Base-by-base conservation (phyloP, 192 early-diverging fungal genomes). In the Chytriomyces hyalinus region DNA sequence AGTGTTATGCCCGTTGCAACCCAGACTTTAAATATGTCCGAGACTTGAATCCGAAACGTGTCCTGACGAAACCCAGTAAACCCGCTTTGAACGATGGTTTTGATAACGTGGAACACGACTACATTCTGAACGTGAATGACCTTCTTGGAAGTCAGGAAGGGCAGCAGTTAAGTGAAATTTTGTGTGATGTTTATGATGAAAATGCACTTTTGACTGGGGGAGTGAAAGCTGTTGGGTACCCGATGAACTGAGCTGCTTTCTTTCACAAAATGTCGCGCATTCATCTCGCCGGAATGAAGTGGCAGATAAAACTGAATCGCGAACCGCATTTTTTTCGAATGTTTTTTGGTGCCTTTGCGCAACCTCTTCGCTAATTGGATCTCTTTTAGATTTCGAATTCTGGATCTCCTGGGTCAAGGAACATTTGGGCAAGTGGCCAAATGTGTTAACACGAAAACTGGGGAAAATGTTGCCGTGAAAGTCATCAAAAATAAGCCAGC, bases 361-460 rank as follows among this genome's bases (percentile, higher is more conserved):
- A 4, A 36, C 36, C 36, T 26, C 24, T 57, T 57, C 53, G 20
- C 53, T 57, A 2, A 57, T 5, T 20, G 1, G 20, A 57, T 57
- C 53, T n/a, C 53, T 3, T n/a, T n/a, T 79, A 94, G 92, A 72
- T 99, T 95, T 82, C 78, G 94, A 51, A 98, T 99, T 77, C 75
- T 96, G 71, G 97, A 98, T 82, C 90, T 95, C 49, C 84, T 99
- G 6, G 98, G 98, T 17, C 90, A 93, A 82, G 98, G 98, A 43
- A 98, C 98, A 3, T 99, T 99, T 90, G 98, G 98, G 8, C 98
- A 99, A 82, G 98, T 99, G 9, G 96, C 95, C 24, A 97, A 95
- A 36, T 36, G 36, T 2, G 36, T 36, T 36, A 36, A 99, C 76
- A 83, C 94, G 49, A 96, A 94, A 80, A 97, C 97, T 11, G 90